Conservation (phyloP, 148 eudicot species). For the Diospyros kaki region DNA sequence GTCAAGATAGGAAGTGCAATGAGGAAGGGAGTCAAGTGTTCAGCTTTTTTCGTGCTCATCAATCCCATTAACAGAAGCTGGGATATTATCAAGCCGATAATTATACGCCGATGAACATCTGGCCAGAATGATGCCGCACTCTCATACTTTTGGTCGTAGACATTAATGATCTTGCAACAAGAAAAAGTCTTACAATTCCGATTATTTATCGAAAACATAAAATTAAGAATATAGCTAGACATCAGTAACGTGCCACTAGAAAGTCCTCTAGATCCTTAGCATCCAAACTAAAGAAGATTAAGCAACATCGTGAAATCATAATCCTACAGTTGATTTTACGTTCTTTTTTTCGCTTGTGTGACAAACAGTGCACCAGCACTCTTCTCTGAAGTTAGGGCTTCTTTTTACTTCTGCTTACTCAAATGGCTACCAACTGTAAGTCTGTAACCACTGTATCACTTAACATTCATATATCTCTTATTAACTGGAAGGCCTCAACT, state of each 20-base stretch:
- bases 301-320: not conserved
- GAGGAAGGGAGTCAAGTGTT: conserved; percentile 48
- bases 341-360: too few relatives aligned
- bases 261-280: not conserved
- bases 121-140: conserved; percentile 95
- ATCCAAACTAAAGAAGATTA: not conserved
- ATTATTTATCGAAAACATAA: not conserved
- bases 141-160: conserved; percentile 86
- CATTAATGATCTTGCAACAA: conserved; percentile 73
- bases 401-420: not conserved
- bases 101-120: conserved; percentile 74
- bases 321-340: too few relatives aligned
- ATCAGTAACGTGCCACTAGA: not conserved
- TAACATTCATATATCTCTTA: too few relatives aligned
- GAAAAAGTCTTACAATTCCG: conserved; percentile 11
- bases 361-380: not conserved
- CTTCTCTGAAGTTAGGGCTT: not conserved
- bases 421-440: not conserved
- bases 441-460: too few relatives aligned
- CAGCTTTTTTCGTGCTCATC: conserved; percentile 57
- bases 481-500: too few relatives aligned
- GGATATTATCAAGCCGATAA: conserved; percentile 66
- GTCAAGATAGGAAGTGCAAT: conserved; percentile 79
- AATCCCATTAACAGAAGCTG: conserved; percentile 73
- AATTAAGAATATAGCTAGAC: not conserved